Percentiles rank a stretch among this genome's conserved stretches.
These are phyloP conservation scores for Polyporus arcularius DNA, from an alignment of 768 basidiomycete species.

Conservation along the genomic window DNA sequence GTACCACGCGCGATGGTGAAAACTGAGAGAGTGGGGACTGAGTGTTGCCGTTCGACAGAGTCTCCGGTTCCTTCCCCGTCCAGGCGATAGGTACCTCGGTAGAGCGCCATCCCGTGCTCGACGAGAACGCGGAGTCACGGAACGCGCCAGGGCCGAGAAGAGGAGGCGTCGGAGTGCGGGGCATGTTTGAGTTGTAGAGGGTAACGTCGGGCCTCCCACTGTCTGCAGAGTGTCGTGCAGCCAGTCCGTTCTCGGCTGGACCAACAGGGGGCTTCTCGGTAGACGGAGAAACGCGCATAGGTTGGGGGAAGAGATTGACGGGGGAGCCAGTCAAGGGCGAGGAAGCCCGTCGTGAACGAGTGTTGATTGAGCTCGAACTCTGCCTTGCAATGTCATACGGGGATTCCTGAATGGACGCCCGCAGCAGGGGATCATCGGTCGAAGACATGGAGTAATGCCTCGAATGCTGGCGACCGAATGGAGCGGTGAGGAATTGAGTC, in stretches of 20 bases:
- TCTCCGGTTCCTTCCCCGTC: constrained; percentile 49
- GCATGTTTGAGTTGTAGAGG: constrained; percentile 11
- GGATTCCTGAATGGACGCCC: constrained; percentile 4
- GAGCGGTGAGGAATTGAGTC: constrained; percentile 2
- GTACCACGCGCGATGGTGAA: constrained; percentile 10
- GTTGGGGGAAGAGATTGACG: background rate
- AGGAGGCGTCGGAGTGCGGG: constrained; percentile 34
- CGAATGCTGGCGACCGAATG: constrained; percentile 2
- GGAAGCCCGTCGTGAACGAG: constrained; percentile 10
- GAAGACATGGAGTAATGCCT: constrained; percentile 13
- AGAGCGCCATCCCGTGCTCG: constrained; percentile 44
- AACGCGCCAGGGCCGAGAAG: constrained; percentile 62
- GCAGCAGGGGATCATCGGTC: constrained; percentile 12
- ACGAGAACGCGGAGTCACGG: constrained; percentile 67
- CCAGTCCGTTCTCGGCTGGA: background rate
- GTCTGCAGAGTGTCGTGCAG: background rate
- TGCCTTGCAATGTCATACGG: constrained; percentile 18
- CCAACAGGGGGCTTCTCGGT: background rate
- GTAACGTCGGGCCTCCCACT: constrained; percentile 3
- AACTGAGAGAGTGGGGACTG: constrained; percentile 3
- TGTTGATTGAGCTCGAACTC: constrained; percentile 1
- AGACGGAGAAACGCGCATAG: background rate
- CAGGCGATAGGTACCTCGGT: constrained; percentile 60
- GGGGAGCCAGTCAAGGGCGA: constrained; percentile 8
- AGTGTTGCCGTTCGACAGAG: constrained; percentile 5